A percentile compares a stretch with the other conserved stretches of the same genome.
Conservation (phyloP, 1,139 yeast species). For the Blastobotrys illinoisensis region DNA sequence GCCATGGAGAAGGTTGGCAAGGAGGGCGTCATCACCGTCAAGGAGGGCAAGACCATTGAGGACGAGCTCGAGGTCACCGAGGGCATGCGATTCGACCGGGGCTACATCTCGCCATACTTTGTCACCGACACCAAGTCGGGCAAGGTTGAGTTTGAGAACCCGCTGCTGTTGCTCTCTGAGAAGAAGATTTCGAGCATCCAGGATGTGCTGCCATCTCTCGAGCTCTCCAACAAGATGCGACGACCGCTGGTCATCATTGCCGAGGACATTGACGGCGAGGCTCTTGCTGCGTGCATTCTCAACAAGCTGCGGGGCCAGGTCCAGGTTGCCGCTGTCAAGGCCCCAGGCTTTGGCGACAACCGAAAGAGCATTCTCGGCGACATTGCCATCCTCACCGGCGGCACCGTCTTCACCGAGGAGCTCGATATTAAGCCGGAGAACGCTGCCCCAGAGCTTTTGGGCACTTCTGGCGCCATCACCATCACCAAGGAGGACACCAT, state of each 20-base stretch:
- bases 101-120: slow-evolving; percentile 96
- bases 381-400: slow-evolving; percentile 94
- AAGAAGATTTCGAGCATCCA: slow-evolving; percentile 91
- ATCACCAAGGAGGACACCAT: slow-evolving; percentile 98
- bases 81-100: slow-evolving; percentile 99
- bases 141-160: slow-evolving; percentile 96
- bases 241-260: slow-evolving; percentile 94
- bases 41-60: slow-evolving; percentile 95
- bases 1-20: slow-evolving; percentile 99
- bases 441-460: slow-evolving; percentile 86
- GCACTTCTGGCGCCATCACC: slow-evolving; percentile 89
- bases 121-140: slow-evolving; percentile 95
- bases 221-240: slow-evolving; percentile 88
- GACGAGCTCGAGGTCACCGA: slow-evolving; percentile 97
- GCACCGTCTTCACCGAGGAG: slow-evolving; percentile 98
- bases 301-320: slow-evolving; percentile 99
- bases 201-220: slow-evolving; percentile 91
- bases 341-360: slow-evolving; percentile 99
- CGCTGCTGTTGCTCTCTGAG: slow-evolving; percentile 82
- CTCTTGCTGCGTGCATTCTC: slow-evolving; percentile 96
- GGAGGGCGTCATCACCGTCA: slow-evolving; percentile 98
- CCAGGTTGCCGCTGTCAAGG: slow-evolving; percentile 97
- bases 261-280: slow-evolving; percentile 98
- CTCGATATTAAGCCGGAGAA: slow-evolving; percentile 96
- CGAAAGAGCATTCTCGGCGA: slow-evolving; percentile 97